Base-by-base conservation (phyloP, 176 grass and related monocot genomes). In the Tillandsia fasciculata region DNA sequence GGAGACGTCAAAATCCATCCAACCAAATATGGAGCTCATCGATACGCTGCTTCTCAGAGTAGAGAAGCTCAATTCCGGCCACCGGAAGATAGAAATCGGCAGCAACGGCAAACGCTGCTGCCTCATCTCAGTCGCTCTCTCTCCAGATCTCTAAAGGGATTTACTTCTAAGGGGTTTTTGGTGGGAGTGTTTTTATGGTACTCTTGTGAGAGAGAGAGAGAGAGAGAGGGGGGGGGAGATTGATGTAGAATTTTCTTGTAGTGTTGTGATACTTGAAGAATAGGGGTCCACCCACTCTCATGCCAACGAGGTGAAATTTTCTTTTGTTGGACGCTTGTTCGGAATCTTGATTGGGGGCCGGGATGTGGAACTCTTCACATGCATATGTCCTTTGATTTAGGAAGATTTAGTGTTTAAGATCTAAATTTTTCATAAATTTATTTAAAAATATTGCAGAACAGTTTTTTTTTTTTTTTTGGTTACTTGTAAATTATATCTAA, bases 81-180 rank as follows among this genome's bases (percentile, higher is more conserved):
- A 69, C 18, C 67, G 49, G 67, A 69, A 69, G 12, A 61, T 15
- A 61, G 56, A 61, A 9, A 20, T 10, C 56, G 56, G 56, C 56
- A 61, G 15, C 8, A 61, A 10, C n/a, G 2, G 10, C 56, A 14
- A 61, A 9, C 56, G 15, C 56, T 3, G 15, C 56, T 2, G 4
- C 4, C 22, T 20, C 22, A 15, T 61, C n/a, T 61, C 15, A 18
- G 17, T 18, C 56, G 9, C 54, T 59, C 54, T 59, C 54, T 58
- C 53, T 58, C 53, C 8, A 3, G 13, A 13, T 58, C 54, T 58
- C 54, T 20, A 58, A 8, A 61, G 56, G 22, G 22, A 20, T 23
- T n/a, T 61, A 6, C 18, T 61, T 61, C 53, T 57, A 17, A 8
- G 15, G 0, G 7, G 9, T 9, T 17, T 22, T 61, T 15, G 56